Evolutionary conservation across 139 green algal species (phyloP), one percentile per base, ranked within the genome.

Genomic region (Micractinium conductrix): DNA sequence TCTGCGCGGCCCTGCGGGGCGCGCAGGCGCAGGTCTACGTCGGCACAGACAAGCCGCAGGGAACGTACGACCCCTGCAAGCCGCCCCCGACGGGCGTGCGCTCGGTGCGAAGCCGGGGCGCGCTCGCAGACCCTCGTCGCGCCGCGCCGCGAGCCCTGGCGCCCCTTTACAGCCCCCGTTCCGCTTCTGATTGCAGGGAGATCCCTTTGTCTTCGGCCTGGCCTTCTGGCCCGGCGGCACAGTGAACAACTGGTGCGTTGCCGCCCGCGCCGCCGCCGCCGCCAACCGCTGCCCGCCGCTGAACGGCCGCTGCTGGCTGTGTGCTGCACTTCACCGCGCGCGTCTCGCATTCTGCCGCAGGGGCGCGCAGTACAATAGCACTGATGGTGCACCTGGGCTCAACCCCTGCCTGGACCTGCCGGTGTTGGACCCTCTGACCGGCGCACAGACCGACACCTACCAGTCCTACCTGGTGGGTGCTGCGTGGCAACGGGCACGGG

Each of bases 151-250:
- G 14, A n/a, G 21, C 10, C 30, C 48, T 68, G 48, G 16, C 35
- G 30, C 22, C 2, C 40, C 14, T 48, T 7, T 40, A 16, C n/a
- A 80, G 12, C 0, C 55, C 9, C 33, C 33, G 28, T 17, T 60
- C 28, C 74, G 33, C 2, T 55, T 7, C 2, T 33, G 12, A 38
- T 65, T 81, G 48, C 85, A 91, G 86, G 85, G 80, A 24, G 86
- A 90, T 42, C 40, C 55, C 8, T 91, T 90, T 79, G 62, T 85
- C 28, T 81, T 91, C 68, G 88, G 88, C 22, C 63, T 91, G 45
- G 87, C 88, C 19, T 91, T 89, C 81, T 91, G 86, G 86, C 88
- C 88, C 9, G 86, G 86, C 35, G 83, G 82, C 74, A 84, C 65
- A 24, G 55, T 90, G 22, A 40, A 42, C 40, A 44, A 91, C 35